Percentiles rank a stretch among this genome's conserved stretches.
Evolutionary conservation across 768 basidiomycete species (phyloP).

Genomic region (Tephrocybe sp.): DNA sequence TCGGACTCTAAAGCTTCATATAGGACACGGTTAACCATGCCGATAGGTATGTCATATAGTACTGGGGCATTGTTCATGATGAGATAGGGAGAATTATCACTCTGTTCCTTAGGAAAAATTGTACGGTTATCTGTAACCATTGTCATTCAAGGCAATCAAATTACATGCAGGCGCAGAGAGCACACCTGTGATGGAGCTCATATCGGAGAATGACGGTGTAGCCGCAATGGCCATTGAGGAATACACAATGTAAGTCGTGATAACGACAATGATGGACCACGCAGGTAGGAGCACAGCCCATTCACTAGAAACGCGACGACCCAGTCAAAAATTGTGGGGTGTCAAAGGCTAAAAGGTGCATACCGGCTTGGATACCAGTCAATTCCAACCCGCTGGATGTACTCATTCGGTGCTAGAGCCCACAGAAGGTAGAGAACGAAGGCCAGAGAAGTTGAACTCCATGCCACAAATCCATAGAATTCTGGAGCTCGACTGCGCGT

Average conservation of each 20-base stretch:
- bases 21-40: slow-evolving; percentile 74
- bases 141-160: slow-evolving; percentile 13
- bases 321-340: background rate
- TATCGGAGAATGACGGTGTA: slow-evolving; percentile 70
- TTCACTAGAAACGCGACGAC: slow-evolving; percentile 50
- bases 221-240: slow-evolving; percentile 70
- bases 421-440: slow-evolving; percentile 76
- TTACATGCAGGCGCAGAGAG: background rate
- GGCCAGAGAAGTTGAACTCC: slow-evolving; percentile 71
- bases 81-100: slow-evolving; percentile 46
- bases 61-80: slow-evolving; percentile 53
- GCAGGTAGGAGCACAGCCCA: slow-evolving; percentile 85
- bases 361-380: slow-evolving; percentile 90
- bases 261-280: slow-evolving; percentile 66
- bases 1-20: slow-evolving; percentile 33
- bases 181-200: slow-evolving; percentile 67
- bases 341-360: slow-evolving; percentile 16
- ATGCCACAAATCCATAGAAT: slow-evolving; percentile 90
- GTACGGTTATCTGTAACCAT: slow-evolving; percentile 51
- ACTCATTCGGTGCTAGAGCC: slow-evolving; percentile 77
- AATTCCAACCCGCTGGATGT: slow-evolving; percentile 64
- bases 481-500: slow-evolving; percentile 69
- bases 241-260: slow-evolving; percentile 78
- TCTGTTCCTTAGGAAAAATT: slow-evolving; percentile 41
- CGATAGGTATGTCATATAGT: slow-evolving; percentile 81